These are phyloP conservation scores for Elongisporangium prolatum DNA, from an alignment of 352 stramenopile species.

Conservation along the genomic window DNA sequence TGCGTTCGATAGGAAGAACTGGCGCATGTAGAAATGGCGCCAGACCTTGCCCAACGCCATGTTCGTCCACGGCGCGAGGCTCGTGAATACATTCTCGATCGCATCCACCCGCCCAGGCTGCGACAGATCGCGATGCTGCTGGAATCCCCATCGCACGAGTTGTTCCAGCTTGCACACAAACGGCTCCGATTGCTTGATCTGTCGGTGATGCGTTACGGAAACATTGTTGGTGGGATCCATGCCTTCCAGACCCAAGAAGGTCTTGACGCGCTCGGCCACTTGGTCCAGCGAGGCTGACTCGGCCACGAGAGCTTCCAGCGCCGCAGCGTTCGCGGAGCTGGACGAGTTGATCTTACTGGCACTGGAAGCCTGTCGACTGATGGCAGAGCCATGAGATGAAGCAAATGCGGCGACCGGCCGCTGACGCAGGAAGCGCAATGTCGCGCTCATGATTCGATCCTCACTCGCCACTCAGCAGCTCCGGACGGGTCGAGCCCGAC, in stretches of 20 bases:
- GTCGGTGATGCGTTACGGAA: not conserved
- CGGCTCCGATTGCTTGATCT: conserved; percentile 22
- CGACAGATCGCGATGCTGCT: conserved; percentile 5
- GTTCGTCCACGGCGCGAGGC: conserved; percentile 47
- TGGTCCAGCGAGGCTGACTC: not conserved
- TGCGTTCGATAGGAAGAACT: conserved; percentile 52
- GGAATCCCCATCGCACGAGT: conserved; percentile 34
- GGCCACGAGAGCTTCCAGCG: not conserved
- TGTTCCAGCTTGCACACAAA: conserved; percentile 26
- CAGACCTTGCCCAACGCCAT: conserved; percentile 36
- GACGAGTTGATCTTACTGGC: not conserved
- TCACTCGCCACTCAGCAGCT: not conserved
- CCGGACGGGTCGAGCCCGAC: not conserved
- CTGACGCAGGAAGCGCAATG: not conserved
- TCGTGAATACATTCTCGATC: conserved; percentile 25
- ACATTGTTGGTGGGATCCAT: not conserved
- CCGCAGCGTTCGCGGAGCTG: not conserved
- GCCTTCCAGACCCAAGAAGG: not conserved
- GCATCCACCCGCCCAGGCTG: conserved; percentile 3
- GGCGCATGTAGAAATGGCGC: conserved; percentile 55
- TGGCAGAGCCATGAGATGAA: not conserved
- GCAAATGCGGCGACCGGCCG: not conserved
- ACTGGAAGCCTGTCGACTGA: not conserved
- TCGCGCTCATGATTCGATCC: not conserved
- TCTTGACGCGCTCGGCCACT: not conserved